phyloP scores from a whole-genome alignment of 768 basidiomycete genomes.

The Mycena capillaripes region DNA sequence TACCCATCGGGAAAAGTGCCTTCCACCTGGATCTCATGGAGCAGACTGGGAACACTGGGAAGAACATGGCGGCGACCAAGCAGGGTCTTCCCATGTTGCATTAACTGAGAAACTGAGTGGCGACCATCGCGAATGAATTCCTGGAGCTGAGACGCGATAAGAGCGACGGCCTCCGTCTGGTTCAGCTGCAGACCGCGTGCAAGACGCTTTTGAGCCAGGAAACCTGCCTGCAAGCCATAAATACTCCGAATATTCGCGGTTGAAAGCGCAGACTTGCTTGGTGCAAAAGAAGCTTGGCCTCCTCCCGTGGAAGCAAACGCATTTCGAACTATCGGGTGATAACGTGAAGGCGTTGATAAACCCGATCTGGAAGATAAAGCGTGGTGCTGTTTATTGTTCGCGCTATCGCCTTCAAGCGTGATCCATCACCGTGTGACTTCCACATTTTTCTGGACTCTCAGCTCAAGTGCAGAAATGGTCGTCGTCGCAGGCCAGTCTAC shows the following conservation, averaged over 20 bases:
- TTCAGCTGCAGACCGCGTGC: constrained; percentile 94
- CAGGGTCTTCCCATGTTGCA: constrained; percentile 92
- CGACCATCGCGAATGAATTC: constrained; percentile 94
- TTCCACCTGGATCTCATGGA: constrained; percentile 95
- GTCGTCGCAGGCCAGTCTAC: constrained; percentile 27
- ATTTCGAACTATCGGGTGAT: constrained; percentile 45
- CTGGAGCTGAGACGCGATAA: constrained; percentile 94
- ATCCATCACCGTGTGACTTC: background rate
- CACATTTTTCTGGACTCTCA: background rate
- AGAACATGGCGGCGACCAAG: constrained; percentile 93
- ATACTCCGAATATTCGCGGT: background rate
- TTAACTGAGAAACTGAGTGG: constrained; percentile 89
- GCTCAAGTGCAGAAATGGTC: constrained; percentile 23
- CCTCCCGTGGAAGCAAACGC: constrained; percentile 71
- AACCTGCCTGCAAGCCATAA: constrained; percentile 71
- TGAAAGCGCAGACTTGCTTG: constrained; percentile 57
- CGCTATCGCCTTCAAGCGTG: background rate
- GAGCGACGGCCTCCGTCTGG: constrained; percentile 86
- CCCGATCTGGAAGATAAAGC: background rate
- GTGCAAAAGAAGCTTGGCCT: constrained; percentile 70
- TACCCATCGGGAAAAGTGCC: constrained; percentile 93
- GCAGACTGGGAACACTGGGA: constrained; percentile 77
- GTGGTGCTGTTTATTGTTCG: background rate
- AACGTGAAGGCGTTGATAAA: constrained; percentile 5
- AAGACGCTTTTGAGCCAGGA: constrained; percentile 93